Evolutionary conservation across 305 asterid genomes (phyloP), one percentile per base, ranked within the genome.

Genomic region (Rubia peregrina): DNA sequence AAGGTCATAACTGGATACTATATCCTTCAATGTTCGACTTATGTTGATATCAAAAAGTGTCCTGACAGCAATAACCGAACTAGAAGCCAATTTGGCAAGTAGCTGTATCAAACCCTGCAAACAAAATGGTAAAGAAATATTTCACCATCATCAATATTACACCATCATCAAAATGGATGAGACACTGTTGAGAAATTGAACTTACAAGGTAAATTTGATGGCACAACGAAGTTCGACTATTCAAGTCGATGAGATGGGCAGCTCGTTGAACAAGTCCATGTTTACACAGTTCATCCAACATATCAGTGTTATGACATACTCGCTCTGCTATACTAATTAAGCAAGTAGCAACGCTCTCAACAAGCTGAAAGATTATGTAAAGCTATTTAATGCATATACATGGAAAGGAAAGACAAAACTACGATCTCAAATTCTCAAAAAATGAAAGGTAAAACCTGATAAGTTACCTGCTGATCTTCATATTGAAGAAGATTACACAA

Each of bases 401-500:
- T 19, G 59, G 7, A 36, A 12, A 17, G 21, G 17, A 21, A 3
- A 49, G 21, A 57, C 16, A 46, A 17, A 49, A 33, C 38, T 13
- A 70, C 3, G 22, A 41, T 5, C 33, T 19, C 53, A 22, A 48
- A 17, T 24, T 5, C 33, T 19, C 53, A 22, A 48, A 6, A 64
- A 69, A 13, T 59, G 13, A 30, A 60, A 26, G 19, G 14, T 10
- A 65, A 19, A 17, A 49, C 19, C 19, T 65, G 73, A 56, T 75
- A 48, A 44, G 14, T n/a, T 77, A 95, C 99, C 95, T 86, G 97
- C 76, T 68, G 85, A 80, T 95, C 99, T 86, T 95, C 99, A 9
- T 85, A 87, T 71, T 87, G 95, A 70, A 95, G 97, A 85, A 92
- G 91, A 81, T 88, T 86, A 80, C 99, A 92, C 88, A 95, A 84